Conservation (phyloP, 2,329 filamentous ascomycete species). For the Talaromyces sp. region DNA sequence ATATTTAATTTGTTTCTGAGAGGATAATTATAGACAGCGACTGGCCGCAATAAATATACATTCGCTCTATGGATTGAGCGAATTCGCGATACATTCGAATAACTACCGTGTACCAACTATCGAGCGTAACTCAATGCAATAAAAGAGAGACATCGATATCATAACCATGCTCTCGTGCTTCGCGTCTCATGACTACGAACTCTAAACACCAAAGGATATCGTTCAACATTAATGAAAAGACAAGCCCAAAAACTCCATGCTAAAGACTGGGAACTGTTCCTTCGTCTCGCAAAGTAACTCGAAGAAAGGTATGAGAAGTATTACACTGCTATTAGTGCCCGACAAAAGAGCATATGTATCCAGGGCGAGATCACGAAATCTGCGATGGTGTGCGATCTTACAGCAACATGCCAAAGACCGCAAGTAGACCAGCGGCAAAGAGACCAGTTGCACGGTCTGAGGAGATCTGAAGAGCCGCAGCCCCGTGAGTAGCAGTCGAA, state of each 20-base stretch:
- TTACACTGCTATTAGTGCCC: conserved; percentile 6
- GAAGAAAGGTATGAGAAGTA: conserved; percentile 6
- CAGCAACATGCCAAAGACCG: conserved; percentile 56
- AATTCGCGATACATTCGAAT: neutral
- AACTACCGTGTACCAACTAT: conserved; percentile 1
- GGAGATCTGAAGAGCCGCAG: conserved; percentile 42
- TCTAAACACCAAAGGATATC: conserved; percentile 15
- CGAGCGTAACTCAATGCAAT: neutral
- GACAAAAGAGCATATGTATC: neutral
- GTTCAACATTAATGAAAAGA: conserved; percentile 12
- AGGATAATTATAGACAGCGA: too few species aligned
- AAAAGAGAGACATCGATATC: conserved; percentile 18
- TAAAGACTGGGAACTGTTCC: conserved; percentile 7
- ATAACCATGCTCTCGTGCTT: conserved; percentile 15
- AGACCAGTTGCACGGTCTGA: conserved; percentile 52
- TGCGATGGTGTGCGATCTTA: conserved; percentile 34
- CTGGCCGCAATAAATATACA: neutral
- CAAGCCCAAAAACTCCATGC: conserved; percentile 18
- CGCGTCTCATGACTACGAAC: conserved; percentile 12
- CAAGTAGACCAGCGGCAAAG: conserved; percentile 53
- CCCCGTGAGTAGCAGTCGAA: conserved; percentile 31
- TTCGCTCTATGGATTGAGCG: neutral
- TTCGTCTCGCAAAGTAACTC: conserved; percentile 4
- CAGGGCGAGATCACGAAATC: neutral
- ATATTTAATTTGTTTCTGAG: neutral